Evolutionary conservation across 495 filamentous ascomycete genomes (phyloP).

Genomic region (Halenospora varia): DNA sequence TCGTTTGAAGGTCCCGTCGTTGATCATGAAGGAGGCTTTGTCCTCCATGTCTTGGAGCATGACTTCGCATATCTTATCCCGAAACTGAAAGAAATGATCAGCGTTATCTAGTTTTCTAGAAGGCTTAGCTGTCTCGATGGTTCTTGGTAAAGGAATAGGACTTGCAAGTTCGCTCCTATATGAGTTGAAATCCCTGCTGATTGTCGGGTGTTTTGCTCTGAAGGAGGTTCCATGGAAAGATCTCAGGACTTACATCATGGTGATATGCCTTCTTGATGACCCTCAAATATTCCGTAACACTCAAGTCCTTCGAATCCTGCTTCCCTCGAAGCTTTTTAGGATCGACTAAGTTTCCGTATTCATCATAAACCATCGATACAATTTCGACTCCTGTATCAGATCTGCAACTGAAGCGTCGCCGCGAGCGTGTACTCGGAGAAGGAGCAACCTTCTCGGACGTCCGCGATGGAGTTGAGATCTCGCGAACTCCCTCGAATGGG

Average conservation of each 20-base stretch:
- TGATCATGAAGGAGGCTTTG: background rate
- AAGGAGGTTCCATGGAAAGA: background rate
- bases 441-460: background rate
- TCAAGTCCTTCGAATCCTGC: constrained; percentile 11
- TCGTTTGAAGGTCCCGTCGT: background rate
- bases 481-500: background rate
- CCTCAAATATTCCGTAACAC: constrained; percentile 10
- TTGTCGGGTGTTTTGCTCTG: background rate
- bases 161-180: too few species aligned
- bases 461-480: background rate
- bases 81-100: constrained; percentile 5
- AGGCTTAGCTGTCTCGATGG: background rate
- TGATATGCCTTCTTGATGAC: constrained; percentile 19
- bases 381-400: background rate
- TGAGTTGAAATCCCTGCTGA: background rate
- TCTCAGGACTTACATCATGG: constrained; percentile 14
- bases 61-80: constrained; percentile 12
- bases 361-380: constrained; percentile 21
- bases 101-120: background rate
- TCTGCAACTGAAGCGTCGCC: background rate
- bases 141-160: background rate
- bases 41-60: constrained; percentile 12
- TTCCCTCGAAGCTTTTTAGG: background rate
- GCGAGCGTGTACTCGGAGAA: background rate
- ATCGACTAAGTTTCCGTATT: constrained; percentile 23